A percentile compares a stretch with the other conserved stretches of the same genome.
phyloP scores from a whole-genome alignment of 257 asterid genomes.

The Scutellaria minor region DNA sequence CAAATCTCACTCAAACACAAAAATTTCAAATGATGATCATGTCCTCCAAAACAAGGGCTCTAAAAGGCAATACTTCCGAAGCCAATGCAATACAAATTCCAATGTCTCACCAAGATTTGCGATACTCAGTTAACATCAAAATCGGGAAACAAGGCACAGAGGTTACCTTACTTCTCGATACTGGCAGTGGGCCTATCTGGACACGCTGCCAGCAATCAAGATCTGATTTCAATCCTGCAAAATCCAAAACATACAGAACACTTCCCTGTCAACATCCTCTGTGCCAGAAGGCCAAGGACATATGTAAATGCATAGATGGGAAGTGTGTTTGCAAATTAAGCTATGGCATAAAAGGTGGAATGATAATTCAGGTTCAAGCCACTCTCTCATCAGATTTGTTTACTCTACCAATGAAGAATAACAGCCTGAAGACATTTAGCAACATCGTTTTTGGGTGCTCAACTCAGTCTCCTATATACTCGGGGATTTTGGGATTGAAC shows the following conservation, averaged over 20 bases:
- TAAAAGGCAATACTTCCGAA: neutral
- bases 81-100: constrained; percentile 21
- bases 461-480: constrained; percentile 17
- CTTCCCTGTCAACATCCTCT: constrained; percentile 24
- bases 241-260: constrained; percentile 24
- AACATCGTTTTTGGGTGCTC: constrained; percentile 38
- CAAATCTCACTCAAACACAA: constrained; percentile 33
- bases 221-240: neutral
- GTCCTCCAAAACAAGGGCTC: constrained; percentile 29
- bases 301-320: constrained; percentile 15
- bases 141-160: constrained; percentile 25
- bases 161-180: constrained; percentile 34
- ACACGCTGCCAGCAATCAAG: constrained; percentile 18
- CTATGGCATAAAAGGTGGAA: constrained; percentile 4
- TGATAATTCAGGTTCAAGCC: neutral
- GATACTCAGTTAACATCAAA: constrained; percentile 22
- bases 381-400: constrained; percentile 26
- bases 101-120: neutral
- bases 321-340: constrained; percentile 23
- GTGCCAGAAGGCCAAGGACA: neutral
- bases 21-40: constrained; percentile 26
- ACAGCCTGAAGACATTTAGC: neutral
- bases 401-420: constrained; percentile 2
- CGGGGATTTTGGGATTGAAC: constrained; percentile 33
- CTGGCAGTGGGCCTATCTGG: constrained; percentile 35